Evolutionary conservation across 495 filamentous ascomycete species (phyloP).

Genomic region (Ascobolus immersus): DNA sequence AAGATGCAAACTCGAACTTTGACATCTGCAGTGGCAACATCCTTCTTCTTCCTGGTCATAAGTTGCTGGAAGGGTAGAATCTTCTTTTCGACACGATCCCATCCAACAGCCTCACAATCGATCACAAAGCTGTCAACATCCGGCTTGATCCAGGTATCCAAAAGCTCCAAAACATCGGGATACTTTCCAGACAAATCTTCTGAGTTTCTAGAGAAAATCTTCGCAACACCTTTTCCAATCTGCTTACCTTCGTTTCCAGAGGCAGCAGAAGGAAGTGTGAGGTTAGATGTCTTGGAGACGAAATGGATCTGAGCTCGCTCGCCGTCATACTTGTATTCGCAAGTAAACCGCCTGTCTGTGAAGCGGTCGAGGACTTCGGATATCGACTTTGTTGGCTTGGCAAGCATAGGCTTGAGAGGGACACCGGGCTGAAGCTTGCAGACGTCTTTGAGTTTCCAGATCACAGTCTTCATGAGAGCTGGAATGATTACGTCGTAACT

Average conservation of each 20-base stretch:
- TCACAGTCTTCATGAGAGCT: constrained; percentile 60
- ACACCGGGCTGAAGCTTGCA: constrained; percentile 90
- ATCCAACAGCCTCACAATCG: constrained; percentile 95
- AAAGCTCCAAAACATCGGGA: constrained; percentile 72
- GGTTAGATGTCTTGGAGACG: constrained; percentile 52
- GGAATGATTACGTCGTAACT: constrained; percentile 91
- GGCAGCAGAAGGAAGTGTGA: constrained; percentile 25
- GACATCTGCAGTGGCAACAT: constrained; percentile 89
- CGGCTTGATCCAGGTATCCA: constrained; percentile 65
- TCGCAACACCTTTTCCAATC: constrained; percentile 33
- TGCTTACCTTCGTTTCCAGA: constrained; percentile 27
- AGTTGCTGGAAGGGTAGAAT: constrained; percentile 90
- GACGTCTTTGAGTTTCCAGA: constrained; percentile 49
- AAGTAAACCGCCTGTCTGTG: constrained; percentile 83
- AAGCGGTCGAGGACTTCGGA: constrained; percentile 94
- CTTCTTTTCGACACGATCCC: constrained; percentile 80
- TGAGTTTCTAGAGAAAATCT: constrained; percentile 90
- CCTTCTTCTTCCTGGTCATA: constrained; percentile 93
- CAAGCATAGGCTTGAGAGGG: constrained; percentile 94
- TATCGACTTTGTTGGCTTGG: constrained; percentile 96
- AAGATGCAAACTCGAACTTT: constrained; percentile 96
- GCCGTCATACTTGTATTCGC: constrained; percentile 97
- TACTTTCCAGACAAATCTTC: constrained; percentile 95
- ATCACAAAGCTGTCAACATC: constrained; percentile 84
- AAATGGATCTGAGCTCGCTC: constrained; percentile 95